These are phyloP conservation scores for Populus hybrid DNA, from an alignment of 441 rosid species.

Conservation along the genomic window DNA sequence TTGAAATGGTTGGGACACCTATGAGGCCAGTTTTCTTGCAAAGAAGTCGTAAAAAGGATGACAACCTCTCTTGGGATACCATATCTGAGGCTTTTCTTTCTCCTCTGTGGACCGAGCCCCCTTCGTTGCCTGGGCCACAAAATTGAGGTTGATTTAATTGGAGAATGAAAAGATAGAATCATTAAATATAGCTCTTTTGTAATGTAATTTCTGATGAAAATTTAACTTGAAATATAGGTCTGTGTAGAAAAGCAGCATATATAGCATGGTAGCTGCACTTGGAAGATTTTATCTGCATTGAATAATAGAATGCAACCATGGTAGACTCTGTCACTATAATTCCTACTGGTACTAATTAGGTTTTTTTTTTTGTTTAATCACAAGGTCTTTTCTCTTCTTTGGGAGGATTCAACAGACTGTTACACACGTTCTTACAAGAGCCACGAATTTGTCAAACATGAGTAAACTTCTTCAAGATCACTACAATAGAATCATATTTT, in stretches of 20 bases:
- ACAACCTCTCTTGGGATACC: conserved; percentile 42
- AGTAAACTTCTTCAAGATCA: not conserved
- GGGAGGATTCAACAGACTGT: not conserved
- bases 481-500: not conserved
- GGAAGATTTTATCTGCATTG: too few relatives aligned
- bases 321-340: not conserved
- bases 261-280: too few relatives aligned
- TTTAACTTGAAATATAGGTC: too few relatives aligned
- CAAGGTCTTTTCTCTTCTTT: too few relatives aligned
- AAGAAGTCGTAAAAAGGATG: conserved; percentile 22
- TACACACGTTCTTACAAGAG: not conserved
- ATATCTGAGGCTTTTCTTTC: conserved; percentile 47
- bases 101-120: conserved; percentile 25
- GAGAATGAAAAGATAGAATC: not conserved
- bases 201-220: not conserved
- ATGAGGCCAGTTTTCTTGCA: conserved; percentile 40
- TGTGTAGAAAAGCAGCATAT: too few relatives aligned
- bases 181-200: not conserved
- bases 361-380: too few relatives aligned
- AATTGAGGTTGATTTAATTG: not conserved
- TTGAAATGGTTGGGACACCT: conserved; percentile 32
- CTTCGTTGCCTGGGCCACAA: conserved; percentile 13
- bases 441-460: not conserved
- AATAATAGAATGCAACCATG: not conserved
- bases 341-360: not conserved